phyloP scores from a whole-genome alignment of 2,329 filamentous ascomycete genomes.

The Emericellopsis atlantica region DNA sequence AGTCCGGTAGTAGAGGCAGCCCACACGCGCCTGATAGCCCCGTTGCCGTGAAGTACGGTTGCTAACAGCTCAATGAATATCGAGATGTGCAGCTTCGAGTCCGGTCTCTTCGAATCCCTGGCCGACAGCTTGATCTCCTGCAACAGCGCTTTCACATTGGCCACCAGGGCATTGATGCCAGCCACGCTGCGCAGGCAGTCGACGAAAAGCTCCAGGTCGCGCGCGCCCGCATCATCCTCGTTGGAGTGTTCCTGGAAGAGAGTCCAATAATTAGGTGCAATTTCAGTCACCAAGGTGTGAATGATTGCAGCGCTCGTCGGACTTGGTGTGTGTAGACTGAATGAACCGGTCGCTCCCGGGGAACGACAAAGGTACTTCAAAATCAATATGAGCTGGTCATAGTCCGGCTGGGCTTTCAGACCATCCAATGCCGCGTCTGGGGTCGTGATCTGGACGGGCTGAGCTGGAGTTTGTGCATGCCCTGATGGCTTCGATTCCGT shows the following conservation, averaged over 20 bases:
- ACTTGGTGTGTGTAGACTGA: slow-evolving; percentile 30
- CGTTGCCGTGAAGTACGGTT: slow-evolving; percentile 23
- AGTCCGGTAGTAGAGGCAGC: slow-evolving; percentile 12
- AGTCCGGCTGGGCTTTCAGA: slow-evolving; percentile 49
- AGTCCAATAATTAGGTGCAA: slow-evolving; percentile 73
- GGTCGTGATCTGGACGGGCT: slow-evolving; percentile 11
- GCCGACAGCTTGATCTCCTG: slow-evolving; percentile 30
- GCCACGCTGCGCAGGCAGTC: slow-evolving; percentile 58
- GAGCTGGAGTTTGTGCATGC: too few relatives aligned
- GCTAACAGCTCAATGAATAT: slow-evolving; percentile 31
- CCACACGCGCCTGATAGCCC: slow-evolving; percentile 25
- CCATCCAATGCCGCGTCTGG: slow-evolving; percentile 42
- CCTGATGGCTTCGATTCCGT: slow-evolving; percentile 17
- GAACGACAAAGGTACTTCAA: slow-evolving; percentile 35
- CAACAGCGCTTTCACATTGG: slow-evolving; percentile 53
- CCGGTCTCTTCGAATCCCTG: slow-evolving; percentile 22
- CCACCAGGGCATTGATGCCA: slow-evolving; percentile 65
- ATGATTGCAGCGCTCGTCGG: slow-evolving; percentile 64
- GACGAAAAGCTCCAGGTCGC: slow-evolving; percentile 39
- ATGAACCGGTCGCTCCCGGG: slow-evolving; percentile 2
- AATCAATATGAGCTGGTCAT: slow-evolving; percentile 37
- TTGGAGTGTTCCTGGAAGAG: slow-evolving; percentile 35
- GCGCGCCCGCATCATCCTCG: slow-evolving; percentile 2
- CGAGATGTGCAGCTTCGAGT: slow-evolving; percentile 27
- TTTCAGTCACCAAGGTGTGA: slow-evolving; percentile 60